Base-by-base conservation (phyloP, 768 basidiomycete species). In the Suillus brevipes region DNA sequence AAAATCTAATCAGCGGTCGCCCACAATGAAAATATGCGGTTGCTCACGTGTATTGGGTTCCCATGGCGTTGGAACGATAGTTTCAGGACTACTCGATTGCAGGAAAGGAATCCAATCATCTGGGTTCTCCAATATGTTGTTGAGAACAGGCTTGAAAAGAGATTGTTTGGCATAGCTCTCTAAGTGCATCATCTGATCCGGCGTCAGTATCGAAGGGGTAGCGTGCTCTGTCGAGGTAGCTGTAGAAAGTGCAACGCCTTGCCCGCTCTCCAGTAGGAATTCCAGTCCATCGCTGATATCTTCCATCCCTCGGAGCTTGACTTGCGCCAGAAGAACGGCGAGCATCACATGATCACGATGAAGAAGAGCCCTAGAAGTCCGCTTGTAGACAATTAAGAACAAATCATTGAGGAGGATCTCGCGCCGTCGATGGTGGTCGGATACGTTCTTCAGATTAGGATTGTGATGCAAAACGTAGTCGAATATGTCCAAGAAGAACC, bases 401-500 rank as follows among this genome's bases (percentile, higher is more conserved):
- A 99, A 83, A 70, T 97, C 95, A 61, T 89, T 87, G 62, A 94
- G 78, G 25, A 99, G 80, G 61, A 96, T 91, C 55, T 89, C 85
- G 42, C 94, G 87, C 13, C 97, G 89, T 50, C 78, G 79, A 59
- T 81, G 80, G 63, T 94, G 78, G 67, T 97, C 95, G 28, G 87
- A 82, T 64, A 96, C 83, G 65, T 85, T 86, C 75, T 85, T 89
- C 67, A 99, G 85, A 74, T 95, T 91, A 13, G 96, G 95, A 73
- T 99, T 98, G 70, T 92, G 89, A 69, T 91, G 90, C 9, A 99
- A 85, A 64, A 97, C 88, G 70, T 91, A 94, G 79, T 99, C 94
- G 79, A 99, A 99, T 73, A 98, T 97, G 75, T 97, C 97, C 65
- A 99, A 85, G 91, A 99, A 99, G 84, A 97, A 98, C 36, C 84